phyloP scores from a whole-genome alignment of 768 basidiomycete genomes.

The Lactarius quietus region DNA sequence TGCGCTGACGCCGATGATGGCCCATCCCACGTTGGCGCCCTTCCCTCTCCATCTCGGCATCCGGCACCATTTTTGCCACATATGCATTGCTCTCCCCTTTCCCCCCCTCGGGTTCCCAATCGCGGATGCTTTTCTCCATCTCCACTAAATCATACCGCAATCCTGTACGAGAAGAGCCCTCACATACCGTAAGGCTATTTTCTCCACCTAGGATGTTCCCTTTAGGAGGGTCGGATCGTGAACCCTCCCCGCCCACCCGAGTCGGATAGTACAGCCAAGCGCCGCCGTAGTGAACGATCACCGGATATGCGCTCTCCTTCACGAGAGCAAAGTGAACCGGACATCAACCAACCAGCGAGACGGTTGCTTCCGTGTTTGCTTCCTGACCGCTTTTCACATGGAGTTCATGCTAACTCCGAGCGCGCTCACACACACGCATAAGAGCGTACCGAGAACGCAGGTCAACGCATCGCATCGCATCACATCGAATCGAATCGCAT shows the following conservation, averaged over 20 bases:
- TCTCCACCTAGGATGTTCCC: background rate
- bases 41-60: background rate
- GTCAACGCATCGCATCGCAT: background rate
- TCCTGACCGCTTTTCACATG: constrained; percentile 13
- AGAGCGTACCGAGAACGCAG: background rate
- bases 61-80: constrained; percentile 4
- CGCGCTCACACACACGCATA: background rate
- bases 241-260: background rate
- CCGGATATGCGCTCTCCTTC: constrained; percentile 10
- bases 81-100: background rate
- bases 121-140: background rate
- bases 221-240: background rate
- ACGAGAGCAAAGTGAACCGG: constrained; percentile 9
- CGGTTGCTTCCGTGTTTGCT: constrained; percentile 9
- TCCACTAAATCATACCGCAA: too few species aligned
- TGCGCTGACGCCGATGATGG: constrained; percentile 25
- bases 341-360: background rate
- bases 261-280: background rate
- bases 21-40: constrained; percentile 14
- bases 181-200: background rate
- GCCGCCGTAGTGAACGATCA: constrained; percentile 2
- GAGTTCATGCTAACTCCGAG: constrained; percentile 7
- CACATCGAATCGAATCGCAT: background rate
- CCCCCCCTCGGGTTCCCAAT: background rate
- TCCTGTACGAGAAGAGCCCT: background rate